A percentile compares a stretch with the other conserved stretches of the same genome.
These are phyloP conservation scores for Cinchona pubescens DNA, from an alignment of 257 asterid species.

Conservation along the genomic window DNA sequence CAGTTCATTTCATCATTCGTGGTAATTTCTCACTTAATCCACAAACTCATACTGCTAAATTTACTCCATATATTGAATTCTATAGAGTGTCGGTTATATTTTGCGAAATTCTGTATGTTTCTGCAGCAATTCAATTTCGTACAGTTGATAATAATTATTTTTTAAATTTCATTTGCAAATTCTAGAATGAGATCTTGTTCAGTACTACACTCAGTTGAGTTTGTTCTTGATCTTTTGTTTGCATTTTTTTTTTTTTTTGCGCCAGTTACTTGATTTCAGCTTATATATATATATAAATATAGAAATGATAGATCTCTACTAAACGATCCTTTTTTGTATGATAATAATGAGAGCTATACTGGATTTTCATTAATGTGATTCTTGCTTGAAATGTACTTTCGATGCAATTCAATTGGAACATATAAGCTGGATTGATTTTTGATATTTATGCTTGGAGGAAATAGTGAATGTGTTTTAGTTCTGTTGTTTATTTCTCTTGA, in stretches of 20 bases:
- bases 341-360: background rate
- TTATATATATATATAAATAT: background rate
- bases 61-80: background rate
- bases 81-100: background rate
- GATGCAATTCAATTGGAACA: background rate
- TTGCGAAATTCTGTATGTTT: conserved; percentile 4
- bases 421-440: background rate
- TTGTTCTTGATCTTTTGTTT: background rate
- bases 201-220: background rate
- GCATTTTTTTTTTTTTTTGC: no score
- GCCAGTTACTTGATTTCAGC: background rate
- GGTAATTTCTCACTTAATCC: conserved; percentile 29
- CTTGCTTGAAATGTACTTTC: background rate
- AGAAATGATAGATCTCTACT: conserved; percentile 15
- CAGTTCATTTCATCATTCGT: conserved; percentile 13
- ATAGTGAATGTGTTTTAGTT: background rate
- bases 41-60: background rate
- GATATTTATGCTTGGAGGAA: background rate
- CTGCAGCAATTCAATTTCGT: background rate
- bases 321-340: background rate
- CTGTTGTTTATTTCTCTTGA: background rate
- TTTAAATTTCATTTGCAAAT: background rate
- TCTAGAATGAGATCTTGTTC: conserved; percentile 12
- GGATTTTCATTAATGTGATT: background rate
- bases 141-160: background rate